Conservation (phyloP, 2,329 filamentous ascomycete species). For the Alternaria solani region DNA sequence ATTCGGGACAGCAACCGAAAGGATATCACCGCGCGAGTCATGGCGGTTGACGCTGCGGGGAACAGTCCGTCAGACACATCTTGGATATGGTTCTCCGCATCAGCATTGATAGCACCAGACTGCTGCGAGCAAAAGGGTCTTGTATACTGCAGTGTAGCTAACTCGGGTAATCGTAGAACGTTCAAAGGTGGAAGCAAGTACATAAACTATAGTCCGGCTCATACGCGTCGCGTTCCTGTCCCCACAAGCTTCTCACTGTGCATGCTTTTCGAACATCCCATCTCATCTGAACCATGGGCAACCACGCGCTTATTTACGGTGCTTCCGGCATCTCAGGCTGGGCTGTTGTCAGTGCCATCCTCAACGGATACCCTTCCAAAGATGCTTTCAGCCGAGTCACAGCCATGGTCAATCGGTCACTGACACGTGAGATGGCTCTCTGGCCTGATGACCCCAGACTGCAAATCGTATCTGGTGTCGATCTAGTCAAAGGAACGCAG, state of each 20-base stretch:
- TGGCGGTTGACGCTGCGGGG: constrained; percentile 29
- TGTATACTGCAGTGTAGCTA: constrained; percentile 8
- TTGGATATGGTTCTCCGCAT: constrained; percentile 43
- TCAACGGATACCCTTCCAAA: constrained; percentile 57
- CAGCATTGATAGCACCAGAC: neutral
- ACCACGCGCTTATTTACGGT: constrained; percentile 51
- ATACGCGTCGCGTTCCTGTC: neutral
- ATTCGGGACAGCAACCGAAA: neutral
- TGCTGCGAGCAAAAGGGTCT: neutral
- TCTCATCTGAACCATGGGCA: constrained; percentile 28
- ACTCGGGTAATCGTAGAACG: neutral
- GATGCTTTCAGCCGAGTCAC: constrained; percentile 56
- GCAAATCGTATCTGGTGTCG: constrained; percentile 52
- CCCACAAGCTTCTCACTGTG: neutral
- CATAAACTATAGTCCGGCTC: neutral
- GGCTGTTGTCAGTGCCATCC: constrained; percentile 59
- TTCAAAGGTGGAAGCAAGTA: neutral
- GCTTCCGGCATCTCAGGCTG: constrained; percentile 61
- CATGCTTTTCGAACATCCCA: neutral
- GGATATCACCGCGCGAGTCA: constrained; percentile 31
- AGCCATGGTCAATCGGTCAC: constrained; percentile 58
- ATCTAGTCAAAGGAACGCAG: constrained; percentile 49
- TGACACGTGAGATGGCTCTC: constrained; percentile 41
- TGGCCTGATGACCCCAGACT: constrained; percentile 51
- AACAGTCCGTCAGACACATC: constrained; percentile 16